Conservation (phyloP, 805 yeast species). For the Candida ovalis region DNA sequence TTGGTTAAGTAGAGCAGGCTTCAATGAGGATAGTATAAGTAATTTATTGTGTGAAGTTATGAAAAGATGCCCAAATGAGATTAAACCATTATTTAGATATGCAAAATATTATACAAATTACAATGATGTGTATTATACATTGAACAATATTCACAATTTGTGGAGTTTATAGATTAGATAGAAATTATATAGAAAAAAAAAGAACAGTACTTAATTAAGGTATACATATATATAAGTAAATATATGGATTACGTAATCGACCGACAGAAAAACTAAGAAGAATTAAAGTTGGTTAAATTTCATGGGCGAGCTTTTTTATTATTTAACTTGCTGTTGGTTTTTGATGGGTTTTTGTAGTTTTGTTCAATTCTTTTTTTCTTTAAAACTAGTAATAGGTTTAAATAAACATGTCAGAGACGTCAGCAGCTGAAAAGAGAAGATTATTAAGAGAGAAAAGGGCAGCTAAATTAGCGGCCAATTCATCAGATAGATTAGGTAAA, state of each 20-base stretch:
- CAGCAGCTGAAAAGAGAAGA: conserved; percentile 56
- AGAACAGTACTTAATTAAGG: too few relatives aligned
- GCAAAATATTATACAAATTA: conserved; percentile 16
- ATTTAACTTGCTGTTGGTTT: too few relatives aligned
- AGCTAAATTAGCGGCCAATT: conserved; percentile 56
- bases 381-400: neutral
- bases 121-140: conserved; percentile 14
- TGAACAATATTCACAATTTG: conserved; percentile 6
- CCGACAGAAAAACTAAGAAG: too few relatives aligned
- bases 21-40: conserved; percentile 10
- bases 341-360: neutral
- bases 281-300: too few relatives aligned
- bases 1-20: conserved; percentile 17
- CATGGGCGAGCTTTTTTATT: too few relatives aligned
- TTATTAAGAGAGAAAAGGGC: conserved; percentile 61
- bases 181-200: too few relatives aligned
- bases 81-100: conserved; percentile 17
- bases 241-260: too few relatives aligned
- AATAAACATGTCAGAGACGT: conserved; percentile 36
- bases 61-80: conserved; percentile 11
- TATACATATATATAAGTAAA: too few relatives aligned
- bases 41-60: conserved; percentile 16
- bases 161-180: too few relatives aligned
- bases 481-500: conserved; percentile 48
- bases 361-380: neutral